phyloP scores from a whole-genome alignment of 2,329 filamentous ascomycete species.

The Penicillium hesseltinei region DNA sequence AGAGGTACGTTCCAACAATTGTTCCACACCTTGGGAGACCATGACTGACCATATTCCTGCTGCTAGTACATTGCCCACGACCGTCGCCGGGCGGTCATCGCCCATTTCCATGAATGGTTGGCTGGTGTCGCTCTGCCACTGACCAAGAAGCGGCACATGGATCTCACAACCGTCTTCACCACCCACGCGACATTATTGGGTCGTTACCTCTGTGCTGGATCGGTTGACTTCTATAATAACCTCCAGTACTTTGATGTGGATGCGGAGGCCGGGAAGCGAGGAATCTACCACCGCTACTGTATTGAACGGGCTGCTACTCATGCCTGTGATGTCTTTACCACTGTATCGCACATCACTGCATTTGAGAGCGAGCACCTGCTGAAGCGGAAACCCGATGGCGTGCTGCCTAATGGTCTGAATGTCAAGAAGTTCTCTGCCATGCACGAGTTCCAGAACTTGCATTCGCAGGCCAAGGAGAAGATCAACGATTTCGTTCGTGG shows the following conservation, averaged over 20 bases:
- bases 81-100: slow-evolving; percentile 86
- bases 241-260: slow-evolving; percentile 96
- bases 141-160: slow-evolving; percentile 89
- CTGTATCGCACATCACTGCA: slow-evolving; percentile 96
- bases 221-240: slow-evolving; percentile 99
- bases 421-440: slow-evolving; percentile 98
- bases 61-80: slow-evolving; percentile 86
- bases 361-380: slow-evolving; percentile 97
- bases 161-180: slow-evolving; percentile 97
- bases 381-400: slow-evolving; percentile 95
- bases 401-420: slow-evolving; percentile 93
- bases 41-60: slow-evolving; percentile 11
- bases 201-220: slow-evolving; percentile 93
- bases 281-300: slow-evolving; percentile 98
- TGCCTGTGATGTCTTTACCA: slow-evolving; percentile 94
- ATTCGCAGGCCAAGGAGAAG: slow-evolving; percentile 94
- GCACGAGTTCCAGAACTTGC: slow-evolving; percentile 98
- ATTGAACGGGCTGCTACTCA: slow-evolving; percentile 94
- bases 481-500: slow-evolving; percentile 97
- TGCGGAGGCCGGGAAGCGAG: slow-evolving; percentile 92
- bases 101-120: slow-evolving; percentile 98
- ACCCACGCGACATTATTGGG: slow-evolving; percentile 95
- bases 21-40: not conserved
- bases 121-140: slow-evolving; percentile 89
- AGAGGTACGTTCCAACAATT: slow-evolving; percentile 64